Base-by-base conservation (phyloP, 129 eudicot genomes). In the Flaveria robusta region DNA sequence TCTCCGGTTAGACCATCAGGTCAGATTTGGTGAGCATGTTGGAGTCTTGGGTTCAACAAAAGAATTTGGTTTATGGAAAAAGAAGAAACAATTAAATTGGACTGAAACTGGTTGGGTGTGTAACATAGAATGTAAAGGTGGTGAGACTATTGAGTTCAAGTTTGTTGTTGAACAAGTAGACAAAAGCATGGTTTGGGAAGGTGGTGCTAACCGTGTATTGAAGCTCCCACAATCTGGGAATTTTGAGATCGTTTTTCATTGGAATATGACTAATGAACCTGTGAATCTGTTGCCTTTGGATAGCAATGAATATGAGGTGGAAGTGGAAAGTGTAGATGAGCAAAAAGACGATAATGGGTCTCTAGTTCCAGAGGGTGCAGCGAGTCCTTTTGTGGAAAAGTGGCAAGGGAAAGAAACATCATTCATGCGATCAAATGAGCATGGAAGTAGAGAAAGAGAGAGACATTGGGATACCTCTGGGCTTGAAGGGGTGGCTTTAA, bases 371-470 rank as follows among this genome's bases (percentile, higher is more conserved):
- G 93, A 73, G 34, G 74, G 71, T 43, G 82, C 60, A 37, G 39
- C 88, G n/a, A 94, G 87, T 81, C 73, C 91, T 43, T 94, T 94
- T 83, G 98, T 94, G 80, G 97, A 86, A 68, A 91, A 91, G 69
- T 94, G 98, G 98, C 90, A 91, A 83, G 98, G 98, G 68, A 86
- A 79, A 15, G 87, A 83, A 78, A 86, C 79, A 7, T 78, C 97
- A 0, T 94, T 91, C 74, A 91, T 88, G 89, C 85, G 82, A 70
- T 94, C 98, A 8, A 94, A 94, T 69, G 97, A 94, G 60, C 89
- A 90, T 22, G 74, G 83, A 16, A 75, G 78, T 78, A 84, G 83
- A 65, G 87, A 89, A 78, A 87, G 79, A 67, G 72, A 79, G 71
- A 76, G 79, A 51, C 85, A 74, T n/a, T 88, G 96, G 98, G 91